Evolutionary conservation across 2,329 filamentous ascomycete genomes (phyloP).

Genomic region (Neocatenulostroma microsporum): DNA sequence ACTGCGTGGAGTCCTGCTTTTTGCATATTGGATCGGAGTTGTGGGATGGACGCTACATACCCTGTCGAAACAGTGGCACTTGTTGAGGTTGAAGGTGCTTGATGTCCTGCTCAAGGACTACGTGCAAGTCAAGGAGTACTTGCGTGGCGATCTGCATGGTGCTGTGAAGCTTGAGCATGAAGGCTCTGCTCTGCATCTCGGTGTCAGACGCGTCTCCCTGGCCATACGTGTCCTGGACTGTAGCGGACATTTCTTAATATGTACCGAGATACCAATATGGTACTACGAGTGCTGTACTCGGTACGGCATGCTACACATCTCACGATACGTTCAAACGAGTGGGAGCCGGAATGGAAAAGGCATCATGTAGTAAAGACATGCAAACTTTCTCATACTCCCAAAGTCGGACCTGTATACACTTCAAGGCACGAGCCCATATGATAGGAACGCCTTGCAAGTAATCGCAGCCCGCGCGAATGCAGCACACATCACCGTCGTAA

Average conservation of each 20-base stretch:
- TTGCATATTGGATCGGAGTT: slow-evolving; percentile 15
- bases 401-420: slow-evolving; percentile 2
- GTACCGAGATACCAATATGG: not conserved
- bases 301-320: not conserved
- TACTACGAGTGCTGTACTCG: not conserved
- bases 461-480: not conserved
- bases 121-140: too few relatives aligned
- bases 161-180: not conserved
- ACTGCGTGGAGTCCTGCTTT: slow-evolving; percentile 11
- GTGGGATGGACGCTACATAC: slow-evolving; percentile 17
- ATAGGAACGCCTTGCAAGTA: slow-evolving; percentile 1
- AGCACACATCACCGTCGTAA: slow-evolving; percentile 1
- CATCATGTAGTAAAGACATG: not conserved
- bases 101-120: too few relatives aligned
- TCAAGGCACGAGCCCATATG: not conserved
- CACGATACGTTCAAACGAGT: not conserved
- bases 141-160: too few relatives aligned
- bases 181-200: not conserved
- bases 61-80: not conserved
- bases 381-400: slow-evolving; percentile 6
- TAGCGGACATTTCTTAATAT: not conserved
- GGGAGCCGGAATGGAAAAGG: not conserved
- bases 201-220: too few relatives aligned
- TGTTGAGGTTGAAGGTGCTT: too few relatives aligned
- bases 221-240: not conserved